phyloP scores from a whole-genome alignment of 116 monocot genomes.

The Iris pallida region DNA sequence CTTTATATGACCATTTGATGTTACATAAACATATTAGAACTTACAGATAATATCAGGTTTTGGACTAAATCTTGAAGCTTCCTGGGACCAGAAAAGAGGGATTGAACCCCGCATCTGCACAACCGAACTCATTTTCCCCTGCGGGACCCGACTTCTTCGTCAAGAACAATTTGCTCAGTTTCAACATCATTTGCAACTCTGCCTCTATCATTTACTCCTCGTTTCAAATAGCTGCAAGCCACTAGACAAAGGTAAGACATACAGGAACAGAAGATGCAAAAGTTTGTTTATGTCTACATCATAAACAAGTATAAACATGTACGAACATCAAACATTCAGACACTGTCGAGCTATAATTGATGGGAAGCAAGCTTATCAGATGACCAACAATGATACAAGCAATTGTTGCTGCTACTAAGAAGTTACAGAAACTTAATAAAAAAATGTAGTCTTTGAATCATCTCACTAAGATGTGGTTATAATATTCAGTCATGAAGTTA shows the following conservation, averaged over 20 bases:
- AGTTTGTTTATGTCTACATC: background rate
- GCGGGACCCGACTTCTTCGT: slow-evolving; percentile 78
- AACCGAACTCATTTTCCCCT: slow-evolving; percentile 88
- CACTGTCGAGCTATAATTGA: background rate
- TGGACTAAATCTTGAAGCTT: slow-evolving; percentile 97
- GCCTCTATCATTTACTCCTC: slow-evolving; percentile 95
- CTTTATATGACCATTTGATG: too few species aligned
- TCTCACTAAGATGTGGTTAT: too few species aligned
- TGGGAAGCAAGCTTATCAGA: too few species aligned
- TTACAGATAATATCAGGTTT: slow-evolving; percentile 98
- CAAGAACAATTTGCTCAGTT: slow-evolving; percentile 95
- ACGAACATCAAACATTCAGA: background rate
- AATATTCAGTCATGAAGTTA: too few species aligned
- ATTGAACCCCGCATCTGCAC: slow-evolving; percentile 99
- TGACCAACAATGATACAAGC: too few species aligned
- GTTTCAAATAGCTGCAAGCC: slow-evolving; percentile 76
- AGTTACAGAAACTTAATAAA: too few species aligned
- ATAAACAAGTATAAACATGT: background rate
- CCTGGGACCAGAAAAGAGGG: slow-evolving; percentile 98
- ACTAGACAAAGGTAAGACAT: slow-evolving; percentile 1
- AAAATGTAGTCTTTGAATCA: too few species aligned
- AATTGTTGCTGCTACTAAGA: too few species aligned
- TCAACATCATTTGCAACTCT: slow-evolving; percentile 99
- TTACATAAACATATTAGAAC: slow-evolving; percentile 1
- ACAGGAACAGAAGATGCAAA: background rate